Base-by-base conservation (phyloP, 192 early-diverging fungal species). In the Umbelopsis ramanniana region DNA sequence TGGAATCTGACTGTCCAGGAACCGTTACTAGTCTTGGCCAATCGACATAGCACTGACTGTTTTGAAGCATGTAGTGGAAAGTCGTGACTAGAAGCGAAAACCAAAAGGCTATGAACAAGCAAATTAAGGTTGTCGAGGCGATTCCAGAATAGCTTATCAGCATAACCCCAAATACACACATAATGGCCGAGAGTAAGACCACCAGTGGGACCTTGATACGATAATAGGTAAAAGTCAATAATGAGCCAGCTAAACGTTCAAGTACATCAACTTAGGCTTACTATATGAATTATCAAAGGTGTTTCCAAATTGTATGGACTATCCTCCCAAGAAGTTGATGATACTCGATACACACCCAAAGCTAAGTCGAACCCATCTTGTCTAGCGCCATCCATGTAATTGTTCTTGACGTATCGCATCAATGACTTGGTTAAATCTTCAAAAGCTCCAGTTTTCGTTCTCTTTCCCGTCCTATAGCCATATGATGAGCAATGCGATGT, bases 331-430 rank as follows among this genome's bases (percentile, higher is more conserved):
- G 47, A 52, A 0, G 2, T 10, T 23, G 21, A 26, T 47, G 73
- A 67, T 10, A 88, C 82, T 14, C 80, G 77, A 69, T 85, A 89
- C 14, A 76, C 79, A 15, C 95, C 95, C 48, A 96, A 79, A 68
- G 97, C 87, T 40, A 98, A 75, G 77, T 98, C 95, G 63, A 90
- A 92, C 19, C 89, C 90, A 76, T 98, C 96, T 89, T 99, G 97
- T 53, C 95, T 85, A 23, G 82, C 74, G 70, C 97, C 97, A 76
- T 99, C 97, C 73, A 92, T 78, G 77, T 92, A 99, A 85, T 97
- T 97, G 78, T 96, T 96, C 67, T 92, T 93, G 67, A 97, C 70
- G 74, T 98, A 99, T 66, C 96, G 88, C 68, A 91, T 82, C 19
- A 93, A 71, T 10, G 92, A 93, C 72, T 96, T 96, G 33, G 84